These are phyloP conservation scores for Conidiobolus incongruus DNA, from an alignment of 371 early-diverging fungal genomes.

Conservation along the genomic window DNA sequence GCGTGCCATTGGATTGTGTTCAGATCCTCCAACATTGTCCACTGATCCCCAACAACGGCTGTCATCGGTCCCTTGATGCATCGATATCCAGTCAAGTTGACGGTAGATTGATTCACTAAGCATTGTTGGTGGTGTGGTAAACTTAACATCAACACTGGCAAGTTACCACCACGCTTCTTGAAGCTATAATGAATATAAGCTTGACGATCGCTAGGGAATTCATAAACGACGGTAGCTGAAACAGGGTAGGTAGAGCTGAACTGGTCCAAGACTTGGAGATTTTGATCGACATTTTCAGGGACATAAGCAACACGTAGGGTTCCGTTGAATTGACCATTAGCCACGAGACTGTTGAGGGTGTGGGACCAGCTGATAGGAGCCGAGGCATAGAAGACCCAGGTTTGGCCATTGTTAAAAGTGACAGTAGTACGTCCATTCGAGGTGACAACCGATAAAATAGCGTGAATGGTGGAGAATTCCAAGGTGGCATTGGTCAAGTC, in stretches of 20 bases:
- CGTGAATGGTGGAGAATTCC: slow-evolving; percentile 11
- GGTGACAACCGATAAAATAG: slow-evolving; percentile 10
- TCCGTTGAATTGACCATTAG: not conserved
- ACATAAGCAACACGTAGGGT: slow-evolving; percentile 4
- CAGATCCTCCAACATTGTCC: slow-evolving; percentile 24
- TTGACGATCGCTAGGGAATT: slow-evolving; percentile 4
- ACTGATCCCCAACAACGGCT: slow-evolving; percentile 27
- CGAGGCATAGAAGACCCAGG: slow-evolving; percentile 10
- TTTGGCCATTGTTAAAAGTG: slow-evolving; percentile 10
- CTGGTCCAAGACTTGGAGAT: slow-evolving; percentile 4
- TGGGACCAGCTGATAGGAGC: not conserved
- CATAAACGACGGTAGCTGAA: slow-evolving; percentile 8
- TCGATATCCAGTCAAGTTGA: slow-evolving; percentile 16
- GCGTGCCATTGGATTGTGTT: slow-evolving; percentile 16
- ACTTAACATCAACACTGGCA: slow-evolving; percentile 15
- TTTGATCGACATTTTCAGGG: slow-evolving; percentile 3
- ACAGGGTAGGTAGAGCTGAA: slow-evolving; percentile 11
- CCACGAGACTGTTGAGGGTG: not conserved
- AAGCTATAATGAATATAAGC: slow-evolving; percentile 1
- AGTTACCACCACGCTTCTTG: slow-evolving; percentile 7
- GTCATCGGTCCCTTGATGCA: slow-evolving; percentile 36
- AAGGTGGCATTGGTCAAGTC: slow-evolving; percentile 7
- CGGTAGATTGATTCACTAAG: slow-evolving; percentile 9
- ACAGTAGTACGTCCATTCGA: not conserved
- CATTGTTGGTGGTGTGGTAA: slow-evolving; percentile 27